Evolutionary conservation across 2,329 filamentous ascomycete species (phyloP), one percentile per base, ranked within the genome.

Genomic region (Claviceps humidiphila): DNA sequence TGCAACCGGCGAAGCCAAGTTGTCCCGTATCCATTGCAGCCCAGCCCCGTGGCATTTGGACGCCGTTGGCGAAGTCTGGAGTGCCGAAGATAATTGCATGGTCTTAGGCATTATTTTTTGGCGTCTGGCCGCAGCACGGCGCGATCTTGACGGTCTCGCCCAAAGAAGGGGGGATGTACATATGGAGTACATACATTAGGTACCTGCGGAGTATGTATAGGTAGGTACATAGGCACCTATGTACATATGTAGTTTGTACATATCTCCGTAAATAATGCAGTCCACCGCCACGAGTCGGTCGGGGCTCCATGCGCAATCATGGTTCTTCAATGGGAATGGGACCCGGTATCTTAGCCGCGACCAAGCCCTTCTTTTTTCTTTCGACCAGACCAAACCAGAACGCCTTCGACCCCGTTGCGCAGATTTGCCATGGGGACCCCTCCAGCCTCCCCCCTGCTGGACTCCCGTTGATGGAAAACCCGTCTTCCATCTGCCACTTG

Each of bases 401-500:
- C 47, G 38, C 39, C 39, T 39, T 48, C 17, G 34, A 11, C 3
- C 37, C 46, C 39, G 47, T 50, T 42, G 41, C 22, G 47, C 38
- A 42, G 47, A 42, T 50, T 34, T 50, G 41, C 17, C 40, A 44
- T 44, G 40, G 13, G 14, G 11, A 17, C 30, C 47, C 39, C 41
- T 17, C 40, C n/a, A 8, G 8, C 13, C 40, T 9, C 40, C 5
- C 5, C 41, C 44, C 26, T 34, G 26, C 45, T 37, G 26, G 49
- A 26, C 26, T 43, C 49, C 41, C 40, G 49, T 45, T 51, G 49
- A 45, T 50, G 49, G 49, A 46, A 39, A 50, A 26, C 30, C 41
- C 7, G 13, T 24, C 20, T 43, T 46, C 39, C 5, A 39, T 34
- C 42, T 24, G 42, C 22, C 49, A 39, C 41, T 51, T 51, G 49